Base-by-base conservation (phyloP, 139 green algal species). In the Chlorella sp. region DNA sequence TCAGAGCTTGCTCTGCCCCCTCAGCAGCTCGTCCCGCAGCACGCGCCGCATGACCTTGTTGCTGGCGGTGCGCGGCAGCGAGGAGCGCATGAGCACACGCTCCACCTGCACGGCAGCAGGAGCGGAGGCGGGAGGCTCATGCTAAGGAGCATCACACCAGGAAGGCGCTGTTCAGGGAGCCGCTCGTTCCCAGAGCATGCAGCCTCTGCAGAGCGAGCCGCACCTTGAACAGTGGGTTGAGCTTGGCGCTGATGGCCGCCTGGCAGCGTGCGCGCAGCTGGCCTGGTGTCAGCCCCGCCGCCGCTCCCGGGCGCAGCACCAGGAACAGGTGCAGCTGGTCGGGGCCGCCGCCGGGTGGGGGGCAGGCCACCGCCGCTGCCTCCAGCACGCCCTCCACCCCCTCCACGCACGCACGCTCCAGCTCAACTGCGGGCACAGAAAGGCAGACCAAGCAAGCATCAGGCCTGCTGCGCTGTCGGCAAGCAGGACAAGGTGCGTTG, bases 191-290 rank as follows among this genome's bases (percentile, higher is more conserved):
- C 44, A 55, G 44, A 7, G 44, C 11, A 7, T 7, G 11, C 44
- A 55, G 11, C 44, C 44, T 7, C 44, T 55, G 16, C 12, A 4
- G 12, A 38, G n/a, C n/a, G n/a, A n/a, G 44, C 9, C 72, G 20
- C 62, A 98, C 94, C 90, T 94, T 97, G 89, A 99, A 99, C 44
- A 99, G 89, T 5, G 96, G 96, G 79, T 98, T 98, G 17, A 99
- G 88, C 23, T 88, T 74, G 44, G 25, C n/a, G n/a, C 91, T 84
- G 18, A 98, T 81, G 13, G 94, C 96, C 20, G 74, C 73, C 89
- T 94, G 89, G 81, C 93, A 97, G 39, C 60, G 63, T 41, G 51
- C 51, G 15, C 63, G 12, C 44, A 88, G 78, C 70, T 95, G 80
- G 26, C 78, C n/a, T 16, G 65, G 41, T 0, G 32, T 0, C 34